phyloP scores from a whole-genome alignment of 768 basidiomycete species.

The Mycena latifolia region DNA sequence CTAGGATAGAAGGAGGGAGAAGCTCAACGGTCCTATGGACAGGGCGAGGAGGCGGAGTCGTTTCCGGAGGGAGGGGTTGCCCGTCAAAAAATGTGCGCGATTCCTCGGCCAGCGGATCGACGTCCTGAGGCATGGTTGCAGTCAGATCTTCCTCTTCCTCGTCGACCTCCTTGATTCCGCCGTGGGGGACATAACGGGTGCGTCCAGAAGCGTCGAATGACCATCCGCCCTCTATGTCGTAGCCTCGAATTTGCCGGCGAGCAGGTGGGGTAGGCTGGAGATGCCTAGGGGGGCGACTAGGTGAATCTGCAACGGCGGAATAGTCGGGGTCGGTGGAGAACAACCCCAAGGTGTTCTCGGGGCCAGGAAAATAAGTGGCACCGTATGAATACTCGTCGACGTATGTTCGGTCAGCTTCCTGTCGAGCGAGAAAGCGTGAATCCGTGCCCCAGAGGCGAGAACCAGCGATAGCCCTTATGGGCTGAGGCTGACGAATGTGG shows the following conservation, averaged over 20 bases:
- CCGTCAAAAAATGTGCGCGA: slow-evolving; percentile 10
- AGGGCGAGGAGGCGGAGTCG: slow-evolving; percentile 29
- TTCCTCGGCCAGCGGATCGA: background rate
- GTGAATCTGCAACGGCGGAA: slow-evolving; percentile 1
- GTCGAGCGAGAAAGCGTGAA: slow-evolving; percentile 9
- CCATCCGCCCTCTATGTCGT: slow-evolving; percentile 37
- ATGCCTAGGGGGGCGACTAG: slow-evolving; percentile 1
- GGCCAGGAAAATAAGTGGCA: slow-evolving; percentile 22
- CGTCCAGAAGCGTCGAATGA: slow-evolving; percentile 26
- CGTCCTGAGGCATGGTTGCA: background rate
- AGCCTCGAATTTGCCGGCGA: slow-evolving; percentile 22
- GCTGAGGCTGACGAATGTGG: slow-evolving; percentile 25
- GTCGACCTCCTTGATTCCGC: slow-evolving; percentile 28
- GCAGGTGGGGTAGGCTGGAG: slow-evolving; percentile 12
- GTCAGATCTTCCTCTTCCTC: slow-evolving; percentile 12
- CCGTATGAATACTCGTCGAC: slow-evolving; percentile 6
- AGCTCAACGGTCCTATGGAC: slow-evolving; percentile 21
- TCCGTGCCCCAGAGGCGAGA: slow-evolving; percentile 17
- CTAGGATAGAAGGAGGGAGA: slow-evolving; percentile 14
- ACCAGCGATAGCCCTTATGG: slow-evolving; percentile 13
- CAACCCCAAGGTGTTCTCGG: slow-evolving; percentile 22
- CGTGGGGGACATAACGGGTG: slow-evolving; percentile 32
- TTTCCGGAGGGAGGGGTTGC: slow-evolving; percentile 8
- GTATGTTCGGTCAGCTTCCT: slow-evolving; percentile 4
- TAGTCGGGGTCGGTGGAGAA: slow-evolving; percentile 21